Conservation (phyloP, 257 asterid genomes). For the Orobanche coerulescens region DNA sequence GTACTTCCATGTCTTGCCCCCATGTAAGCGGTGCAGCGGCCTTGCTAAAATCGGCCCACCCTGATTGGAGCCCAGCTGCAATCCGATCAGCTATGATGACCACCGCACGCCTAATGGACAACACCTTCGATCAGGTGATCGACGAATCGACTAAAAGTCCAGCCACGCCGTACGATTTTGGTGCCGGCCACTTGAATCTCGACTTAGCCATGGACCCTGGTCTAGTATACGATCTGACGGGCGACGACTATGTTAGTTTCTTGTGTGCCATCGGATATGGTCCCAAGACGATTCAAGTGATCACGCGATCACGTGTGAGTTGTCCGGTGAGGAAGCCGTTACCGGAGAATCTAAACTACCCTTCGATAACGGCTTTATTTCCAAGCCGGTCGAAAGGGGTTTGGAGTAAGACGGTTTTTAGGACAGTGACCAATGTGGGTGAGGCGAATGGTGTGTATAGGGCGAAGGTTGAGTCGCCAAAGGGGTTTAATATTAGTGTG, state of each 20-base stretch:
- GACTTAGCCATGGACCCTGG: conserved; percentile 92
- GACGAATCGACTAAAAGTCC: conserved; percentile 71
- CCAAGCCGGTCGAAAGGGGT: conserved; percentile 39
- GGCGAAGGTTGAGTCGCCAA: conserved; percentile 57
- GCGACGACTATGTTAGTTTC: conserved; percentile 60
- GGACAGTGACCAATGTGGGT: conserved; percentile 84
- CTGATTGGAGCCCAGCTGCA: conserved; percentile 95
- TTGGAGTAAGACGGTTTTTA: conserved; percentile 56
- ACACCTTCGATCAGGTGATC: conserved; percentile 40
- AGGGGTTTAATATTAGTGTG: conserved; percentile 65
- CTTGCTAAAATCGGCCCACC: conserved; percentile 87
- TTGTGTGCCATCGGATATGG: conserved; percentile 79
- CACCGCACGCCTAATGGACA: conserved; percentile 55
- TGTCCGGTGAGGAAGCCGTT: conserved; percentile 73
- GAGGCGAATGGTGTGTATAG: conserved; percentile 42
- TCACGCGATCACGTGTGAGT: conserved; percentile 56
- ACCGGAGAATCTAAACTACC: conserved; percentile 80
- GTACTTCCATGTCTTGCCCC: conserved; percentile 98
- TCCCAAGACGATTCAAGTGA: conserved; percentile 82
- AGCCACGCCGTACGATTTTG: conserved; percentile 74
- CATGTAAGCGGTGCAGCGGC: conserved; percentile 98
- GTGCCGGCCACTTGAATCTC: conserved; percentile 85
- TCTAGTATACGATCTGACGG: conserved; percentile 63
- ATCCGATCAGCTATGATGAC: conserved; percentile 96
- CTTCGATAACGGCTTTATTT: conserved; percentile 72